A percentile compares a stretch with the other conserved stretches of the same genome.
Evolutionary conservation across 495 filamentous ascomycete genomes (phyloP).

Genomic region (Podospora pseudoanserina): DNA sequence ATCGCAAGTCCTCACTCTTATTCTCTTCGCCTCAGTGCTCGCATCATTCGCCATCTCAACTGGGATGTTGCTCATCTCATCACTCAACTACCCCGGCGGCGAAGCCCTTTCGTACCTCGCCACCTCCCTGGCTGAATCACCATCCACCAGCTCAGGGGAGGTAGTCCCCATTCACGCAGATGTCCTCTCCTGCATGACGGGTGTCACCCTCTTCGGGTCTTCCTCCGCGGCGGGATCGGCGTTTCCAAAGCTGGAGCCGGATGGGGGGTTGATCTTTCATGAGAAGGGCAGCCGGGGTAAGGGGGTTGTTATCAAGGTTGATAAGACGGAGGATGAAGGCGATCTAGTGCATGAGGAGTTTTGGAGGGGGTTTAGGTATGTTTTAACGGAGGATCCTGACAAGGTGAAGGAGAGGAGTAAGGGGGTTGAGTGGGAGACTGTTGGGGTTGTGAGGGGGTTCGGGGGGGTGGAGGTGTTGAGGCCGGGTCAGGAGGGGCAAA

Average conservation of each 20-base stretch:
- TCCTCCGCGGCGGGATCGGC: slow-evolving; percentile 15
- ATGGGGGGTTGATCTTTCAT: not conserved
- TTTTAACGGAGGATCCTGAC: slow-evolving; percentile 64
- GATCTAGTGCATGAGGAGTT: slow-evolving; percentile 60
- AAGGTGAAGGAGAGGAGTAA: slow-evolving; percentile 22
- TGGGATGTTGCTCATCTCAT: slow-evolving; percentile 64
- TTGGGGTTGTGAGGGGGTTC: slow-evolving; percentile 67
- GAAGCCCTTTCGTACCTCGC: slow-evolving; percentile 59
- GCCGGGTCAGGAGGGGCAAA: slow-evolving; percentile 34
- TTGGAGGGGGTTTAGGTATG: slow-evolving; percentile 81
- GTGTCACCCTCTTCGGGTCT: slow-evolving; percentile 76
- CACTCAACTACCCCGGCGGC: slow-evolving; percentile 87
- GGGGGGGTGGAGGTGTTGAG: slow-evolving; percentile 63
- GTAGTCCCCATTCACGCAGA: slow-evolving; percentile 66
- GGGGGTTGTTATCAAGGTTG: slow-evolving; percentile 40
- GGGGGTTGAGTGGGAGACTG: slow-evolving; percentile 66
- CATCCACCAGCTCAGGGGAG: slow-evolving; percentile 24
- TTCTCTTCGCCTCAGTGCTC: slow-evolving; percentile 55
- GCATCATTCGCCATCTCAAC: slow-evolving; percentile 56
- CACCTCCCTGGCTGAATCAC: slow-evolving; percentile 23
- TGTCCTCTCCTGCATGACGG: slow-evolving; percentile 88
- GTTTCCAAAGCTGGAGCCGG: slow-evolving; percentile 5
- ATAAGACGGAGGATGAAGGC: slow-evolving; percentile 61
- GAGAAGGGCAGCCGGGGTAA: not conserved
- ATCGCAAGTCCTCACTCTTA: slow-evolving; percentile 55